Evolutionary conservation across 2,329 filamentous ascomycete genomes (phyloP), one percentile per base, ranked within the genome.

Genomic region (Pyricularia sp.): DNA sequence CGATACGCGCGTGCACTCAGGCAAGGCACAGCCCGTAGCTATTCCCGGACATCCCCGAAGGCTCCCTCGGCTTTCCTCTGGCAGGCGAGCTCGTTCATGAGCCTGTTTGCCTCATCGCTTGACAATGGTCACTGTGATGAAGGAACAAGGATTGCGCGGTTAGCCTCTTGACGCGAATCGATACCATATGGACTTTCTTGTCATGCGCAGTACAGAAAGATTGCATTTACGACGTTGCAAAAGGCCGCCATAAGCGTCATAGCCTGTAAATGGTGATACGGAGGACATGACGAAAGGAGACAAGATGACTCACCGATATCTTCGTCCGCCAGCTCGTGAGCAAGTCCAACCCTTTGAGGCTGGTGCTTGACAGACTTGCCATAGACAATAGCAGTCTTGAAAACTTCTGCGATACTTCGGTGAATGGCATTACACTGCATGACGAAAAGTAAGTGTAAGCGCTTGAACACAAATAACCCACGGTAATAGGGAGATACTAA

Each of bases 351-450:
- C 76, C 94, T 88, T 82, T 99, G 95, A 72, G 95, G 95, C 81
- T 98, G 95, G 82, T 99, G 95, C 85, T 98, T 98, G 74, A 98
- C 94, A 69, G 94, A 97, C 79, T 94, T 95, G 74, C 95, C 95
- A 79, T 98, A 99, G 61, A 99, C 95, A 77, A 99, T 90, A 68
- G 95, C 95, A 71, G 90, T 88, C 81, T 94, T 96, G 85, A 99
- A 99, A 74, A 97, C 90, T 75, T 99, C 95, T 69, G 95, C 86
- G 77, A 99, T 98, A 69, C 89, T 96, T 78, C 95, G 93, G 82
- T 99, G 95, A 78, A 99, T 99, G 73, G 92, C 87, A 81, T 97
- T 97, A 82, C 95, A 99, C 93, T 97, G 76, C n/a, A 33, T 1
- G 1, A 11, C 26, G 20, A 50, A n/a, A n/a, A 1, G 6, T 26